phyloP scores from a whole-genome alignment of 1,284 basidiomycete genomes.

The Trichosporon ovoides region DNA sequence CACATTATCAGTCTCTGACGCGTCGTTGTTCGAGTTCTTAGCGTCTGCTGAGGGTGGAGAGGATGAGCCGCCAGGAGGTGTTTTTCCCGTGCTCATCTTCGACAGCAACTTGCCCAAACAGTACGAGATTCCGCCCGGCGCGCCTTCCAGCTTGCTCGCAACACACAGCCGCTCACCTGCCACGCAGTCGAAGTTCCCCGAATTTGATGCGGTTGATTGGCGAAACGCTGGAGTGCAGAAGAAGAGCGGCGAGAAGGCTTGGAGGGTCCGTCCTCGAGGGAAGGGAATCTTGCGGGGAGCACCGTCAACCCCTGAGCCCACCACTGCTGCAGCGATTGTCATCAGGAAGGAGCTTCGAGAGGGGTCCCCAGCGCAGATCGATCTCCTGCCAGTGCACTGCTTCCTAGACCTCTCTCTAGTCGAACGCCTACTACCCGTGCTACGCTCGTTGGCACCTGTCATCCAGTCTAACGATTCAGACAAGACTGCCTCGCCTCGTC shows the following conservation, averaged over 20 bases:
- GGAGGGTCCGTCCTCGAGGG: constrained; percentile 34
- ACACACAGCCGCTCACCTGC: constrained; percentile 7
- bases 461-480: constrained; percentile 15
- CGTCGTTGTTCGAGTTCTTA: constrained; percentile 40
- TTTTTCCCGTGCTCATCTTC: constrained; percentile 45
- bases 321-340: constrained; percentile 22
- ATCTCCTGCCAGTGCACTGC: constrained; percentile 61
- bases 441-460: constrained; percentile 33
- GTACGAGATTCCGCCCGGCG: constrained; percentile 32
- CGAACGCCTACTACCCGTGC: constrained; percentile 46
- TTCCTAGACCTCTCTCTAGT: constrained; percentile 64
- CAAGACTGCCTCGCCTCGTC: not conserved
- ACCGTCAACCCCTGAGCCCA: constrained; percentile 12
- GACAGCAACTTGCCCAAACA: constrained; percentile 41
- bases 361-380: constrained; percentile 22
- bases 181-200: constrained; percentile 26
- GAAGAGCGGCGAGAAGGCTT: constrained; percentile 35
- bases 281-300: constrained; percentile 33
- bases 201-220: constrained; percentile 46
- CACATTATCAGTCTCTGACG: constrained; percentile 23
- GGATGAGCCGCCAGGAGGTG: constrained; percentile 35
- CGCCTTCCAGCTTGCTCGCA: constrained; percentile 16
- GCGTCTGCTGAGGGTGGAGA: constrained; percentile 18
- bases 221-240: constrained; percentile 33
- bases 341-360: constrained; percentile 19